phyloP scores from a whole-genome alignment of 495 filamentous ascomycete species.

The Lasiosphaeris hirsuta region DNA sequence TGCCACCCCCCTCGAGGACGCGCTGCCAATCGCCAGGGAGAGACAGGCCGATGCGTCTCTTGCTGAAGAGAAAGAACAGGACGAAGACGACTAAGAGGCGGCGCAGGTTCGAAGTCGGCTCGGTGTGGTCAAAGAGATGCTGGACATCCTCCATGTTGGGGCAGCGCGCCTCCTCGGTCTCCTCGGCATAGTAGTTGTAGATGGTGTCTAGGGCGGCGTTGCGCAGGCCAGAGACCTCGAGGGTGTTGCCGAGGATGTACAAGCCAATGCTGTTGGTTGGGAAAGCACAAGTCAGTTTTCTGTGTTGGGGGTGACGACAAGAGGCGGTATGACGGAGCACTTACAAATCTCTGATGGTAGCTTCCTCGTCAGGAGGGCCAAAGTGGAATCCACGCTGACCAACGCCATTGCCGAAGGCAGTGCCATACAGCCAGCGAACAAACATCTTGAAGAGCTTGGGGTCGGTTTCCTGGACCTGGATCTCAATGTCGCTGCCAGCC shows the following conservation, averaged over 20 bases:
- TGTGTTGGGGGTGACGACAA: neutral
- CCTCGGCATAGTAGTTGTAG: constrained; percentile 19
- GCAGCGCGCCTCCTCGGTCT: neutral
- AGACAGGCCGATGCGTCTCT: neutral
- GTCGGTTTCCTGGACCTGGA: constrained; percentile 16
- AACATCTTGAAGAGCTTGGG: constrained; percentile 25
- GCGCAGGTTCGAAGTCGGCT: constrained; percentile 18
- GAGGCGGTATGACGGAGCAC: neutral
- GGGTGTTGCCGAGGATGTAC: constrained; percentile 26
- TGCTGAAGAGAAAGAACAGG: constrained; percentile 23
- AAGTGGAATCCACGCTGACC: constrained; percentile 17
- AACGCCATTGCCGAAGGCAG: constrained; percentile 13
- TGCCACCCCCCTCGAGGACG: constrained; percentile 3
- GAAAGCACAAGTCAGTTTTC: neutral
- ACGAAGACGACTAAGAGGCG: constrained; percentile 23
- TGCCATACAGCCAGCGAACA: constrained; percentile 31
- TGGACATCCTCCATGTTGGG: constrained; percentile 22
- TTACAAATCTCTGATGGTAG: constrained; percentile 28
- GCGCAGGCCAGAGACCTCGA: constrained; percentile 16
- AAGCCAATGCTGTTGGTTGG: constrained; percentile 20
- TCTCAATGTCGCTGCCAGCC: neutral
- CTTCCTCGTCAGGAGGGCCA: constrained; percentile 13
- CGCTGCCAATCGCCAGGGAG: constrained; percentile 22
- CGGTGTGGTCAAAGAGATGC: constrained; percentile 24
- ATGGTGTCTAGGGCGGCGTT: constrained; percentile 18